A percentile compares a stretch with the other conserved stretches of the same genome.
Evolutionary conservation across 2,329 filamentous ascomycete species (phyloP).

Genomic region (Rasamsonia emersonii): DNA sequence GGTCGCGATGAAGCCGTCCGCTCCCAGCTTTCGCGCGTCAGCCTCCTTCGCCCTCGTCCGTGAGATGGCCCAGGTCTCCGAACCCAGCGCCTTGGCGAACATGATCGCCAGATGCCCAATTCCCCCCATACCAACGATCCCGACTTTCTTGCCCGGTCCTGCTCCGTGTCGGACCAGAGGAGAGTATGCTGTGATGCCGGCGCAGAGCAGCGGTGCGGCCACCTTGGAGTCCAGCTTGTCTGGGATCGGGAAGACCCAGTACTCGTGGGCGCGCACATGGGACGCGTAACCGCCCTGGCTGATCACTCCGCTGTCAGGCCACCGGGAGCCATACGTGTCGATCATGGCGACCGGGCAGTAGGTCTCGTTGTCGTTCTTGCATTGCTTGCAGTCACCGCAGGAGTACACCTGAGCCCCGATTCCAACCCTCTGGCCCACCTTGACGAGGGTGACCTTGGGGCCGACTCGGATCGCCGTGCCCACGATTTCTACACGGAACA

Average conservation of each 20-base stretch:
- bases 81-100: slow-evolving; percentile 58
- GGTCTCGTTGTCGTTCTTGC: slow-evolving; percentile 58
- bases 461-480: slow-evolving; percentile 61
- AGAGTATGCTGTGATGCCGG: slow-evolving; percentile 35
- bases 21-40: slow-evolving; percentile 51
- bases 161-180: slow-evolving; percentile 51
- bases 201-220: slow-evolving; percentile 29
- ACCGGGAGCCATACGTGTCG: slow-evolving; percentile 48
- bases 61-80: slow-evolving; percentile 54
- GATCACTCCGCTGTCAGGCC: slow-evolving; percentile 53
- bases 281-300: slow-evolving; percentile 32
- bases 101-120: slow-evolving; percentile 62
- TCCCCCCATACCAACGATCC: slow-evolving; percentile 61
- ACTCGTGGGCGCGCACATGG: slow-evolving; percentile 26
- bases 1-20: slow-evolving; percentile 52
- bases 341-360: slow-evolving; percentile 50
- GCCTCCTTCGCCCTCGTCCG: slow-evolving; percentile 52
- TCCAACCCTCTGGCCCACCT: slow-evolving; percentile 56
- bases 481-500: slow-evolving; percentile 49
- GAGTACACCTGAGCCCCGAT: slow-evolving; percentile 61
- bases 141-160: slow-evolving; percentile 59
- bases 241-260: slow-evolving; percentile 31
- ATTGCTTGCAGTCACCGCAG: slow-evolving; percentile 57
- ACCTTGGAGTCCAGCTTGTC: slow-evolving; percentile 20
- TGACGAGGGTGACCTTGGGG: slow-evolving; percentile 52